These are phyloP conservation scores for Tilletia walkeri DNA, from an alignment of 1,284 basidiomycete genomes.

Conservation along the genomic window DNA sequence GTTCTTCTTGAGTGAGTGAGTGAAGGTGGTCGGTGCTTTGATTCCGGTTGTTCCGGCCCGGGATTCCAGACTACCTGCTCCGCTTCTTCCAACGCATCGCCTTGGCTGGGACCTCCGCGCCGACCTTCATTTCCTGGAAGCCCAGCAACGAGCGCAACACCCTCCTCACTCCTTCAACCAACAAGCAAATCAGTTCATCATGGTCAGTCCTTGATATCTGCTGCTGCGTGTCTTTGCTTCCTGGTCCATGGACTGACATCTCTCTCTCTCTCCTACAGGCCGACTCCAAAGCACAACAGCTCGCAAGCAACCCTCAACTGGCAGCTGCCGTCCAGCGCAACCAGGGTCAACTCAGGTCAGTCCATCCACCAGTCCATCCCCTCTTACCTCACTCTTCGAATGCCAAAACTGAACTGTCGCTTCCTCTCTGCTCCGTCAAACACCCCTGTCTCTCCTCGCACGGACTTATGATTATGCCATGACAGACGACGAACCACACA, in stretches of 20 bases:
- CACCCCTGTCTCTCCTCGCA: not conserved
- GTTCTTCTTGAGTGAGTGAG: too few relatives aligned
- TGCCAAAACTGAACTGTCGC: not conserved
- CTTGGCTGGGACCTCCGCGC: too few relatives aligned
- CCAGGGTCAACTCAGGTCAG: not conserved
- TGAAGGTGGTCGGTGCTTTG: too few relatives aligned
- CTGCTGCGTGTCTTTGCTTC: not conserved
- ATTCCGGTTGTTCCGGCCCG: too few relatives aligned
- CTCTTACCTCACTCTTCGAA: not conserved
- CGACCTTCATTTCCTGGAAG: too few relatives aligned
- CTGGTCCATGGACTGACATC: not conserved
- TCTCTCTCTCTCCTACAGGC: not conserved
- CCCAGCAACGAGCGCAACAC: too few relatives aligned
- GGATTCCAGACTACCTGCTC: too few relatives aligned
- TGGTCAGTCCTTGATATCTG: not conserved
- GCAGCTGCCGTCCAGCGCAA: slow-evolving; percentile 11
- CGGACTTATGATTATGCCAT: not conserved
- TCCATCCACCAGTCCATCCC: not conserved
- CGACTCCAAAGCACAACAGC: slow-evolving; percentile 10
- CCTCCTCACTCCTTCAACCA: too few relatives aligned
- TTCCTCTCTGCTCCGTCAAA: not conserved
- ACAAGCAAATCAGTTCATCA: not conserved
- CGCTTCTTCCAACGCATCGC: too few relatives aligned
- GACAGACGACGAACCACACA: slow-evolving; percentile 66
- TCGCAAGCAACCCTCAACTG: slow-evolving; percentile 10